Base-by-base conservation (phyloP, 306 rosid genomes). In the Fragaria iinumae region DNA sequence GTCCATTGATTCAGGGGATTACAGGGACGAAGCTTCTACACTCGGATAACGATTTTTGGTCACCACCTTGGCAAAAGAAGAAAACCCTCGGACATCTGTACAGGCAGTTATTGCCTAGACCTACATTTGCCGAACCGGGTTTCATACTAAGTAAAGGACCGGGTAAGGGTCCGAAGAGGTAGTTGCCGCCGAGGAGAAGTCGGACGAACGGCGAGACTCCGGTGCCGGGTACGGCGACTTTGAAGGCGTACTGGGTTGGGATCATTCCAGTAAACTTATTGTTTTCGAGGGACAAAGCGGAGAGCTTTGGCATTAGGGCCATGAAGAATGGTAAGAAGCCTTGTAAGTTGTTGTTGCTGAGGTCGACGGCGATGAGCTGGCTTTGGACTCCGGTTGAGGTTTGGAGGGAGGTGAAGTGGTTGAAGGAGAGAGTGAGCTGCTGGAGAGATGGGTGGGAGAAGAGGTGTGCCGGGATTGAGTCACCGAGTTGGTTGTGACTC, bases 41-140 rank as follows among this genome's bases (percentile, higher is more conserved):
- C 29, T 79, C 82, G 7, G 25, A 8, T 0, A 8, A 5, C 1
- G 95, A 83, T 50, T 90, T 94, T 48, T 94, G 98, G 4, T 79
- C 62, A n/a, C 87, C 95, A 23, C 98, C 95, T 45, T 89, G 90
- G 43, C 97, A 94, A 57, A 94, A 89, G 72, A 90, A 92, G 84
- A 92, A 90, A 32, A 32, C 57, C n/a, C 45, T 73, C 0, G 97
- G 97, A 65, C 98, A 94, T 43, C 92, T 82, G 72, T 77, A 86
- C 76, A 90, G 76, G 77, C 98, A 90, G 73, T 92, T 94, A 38
- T 83, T 87, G 7, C 79, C 90, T 10, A 94, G 77, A 10, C 83
- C 80, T 18, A 92, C 91, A n/a, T 83, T 89, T 2, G 87, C 93
- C n/a, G 89, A 88, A 45, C 88, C 92, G 0, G 86, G 89, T 76